phyloP scores from a whole-genome alignment of 345 rosid species.

The Boechera retrofracta region DNA sequence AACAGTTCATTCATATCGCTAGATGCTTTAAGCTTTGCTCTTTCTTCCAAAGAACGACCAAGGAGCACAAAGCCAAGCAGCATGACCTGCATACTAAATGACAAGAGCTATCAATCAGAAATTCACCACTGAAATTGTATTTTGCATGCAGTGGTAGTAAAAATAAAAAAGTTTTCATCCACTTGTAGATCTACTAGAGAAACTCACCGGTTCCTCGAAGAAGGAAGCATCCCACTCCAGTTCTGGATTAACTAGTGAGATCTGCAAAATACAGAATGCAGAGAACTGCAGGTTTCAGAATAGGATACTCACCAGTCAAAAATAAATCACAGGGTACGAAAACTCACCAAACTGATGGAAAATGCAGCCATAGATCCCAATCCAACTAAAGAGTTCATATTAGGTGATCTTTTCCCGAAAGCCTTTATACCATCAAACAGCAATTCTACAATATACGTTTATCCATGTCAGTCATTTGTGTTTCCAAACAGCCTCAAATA shows the following conservation, averaged over 20 bases:
- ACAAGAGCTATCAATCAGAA: slow-evolving; percentile 57
- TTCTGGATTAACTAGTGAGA: slow-evolving; percentile 84
- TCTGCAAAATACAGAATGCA: slow-evolving; percentile 49
- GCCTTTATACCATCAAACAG: slow-evolving; percentile 84
- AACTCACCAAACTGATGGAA: slow-evolving; percentile 77
- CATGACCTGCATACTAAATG: slow-evolving; percentile 95
- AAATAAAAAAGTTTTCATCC: background rate
- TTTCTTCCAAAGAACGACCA: slow-evolving; percentile 95
- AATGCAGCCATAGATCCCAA: slow-evolving; percentile 86
- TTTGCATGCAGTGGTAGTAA: slow-evolving; percentile 22
- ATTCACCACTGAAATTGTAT: slow-evolving; percentile 17
- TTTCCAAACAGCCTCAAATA: slow-evolving; percentile 24
- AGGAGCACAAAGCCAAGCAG: slow-evolving; percentile 97
- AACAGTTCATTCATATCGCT: slow-evolving; percentile 96
- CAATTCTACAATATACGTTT: slow-evolving; percentile 60
- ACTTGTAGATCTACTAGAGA: slow-evolving; percentile 36
- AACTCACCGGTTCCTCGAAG: slow-evolving; percentile 97
- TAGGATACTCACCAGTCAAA: slow-evolving; percentile 8
- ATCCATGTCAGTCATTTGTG: slow-evolving; percentile 17
- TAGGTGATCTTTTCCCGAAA: slow-evolving; percentile 83
- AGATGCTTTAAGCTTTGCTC: slow-evolving; percentile 83
- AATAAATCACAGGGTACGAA: slow-evolving; percentile 16
- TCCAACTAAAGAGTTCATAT: slow-evolving; percentile 97
- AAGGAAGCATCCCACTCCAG: slow-evolving; percentile 92
- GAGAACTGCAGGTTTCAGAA: slow-evolving; percentile 20